Percentiles rank a stretch among this genome's conserved stretches.
Conservation (phyloP, 768 basidiomycete species). For the Paxillus rubicundulus region DNA sequence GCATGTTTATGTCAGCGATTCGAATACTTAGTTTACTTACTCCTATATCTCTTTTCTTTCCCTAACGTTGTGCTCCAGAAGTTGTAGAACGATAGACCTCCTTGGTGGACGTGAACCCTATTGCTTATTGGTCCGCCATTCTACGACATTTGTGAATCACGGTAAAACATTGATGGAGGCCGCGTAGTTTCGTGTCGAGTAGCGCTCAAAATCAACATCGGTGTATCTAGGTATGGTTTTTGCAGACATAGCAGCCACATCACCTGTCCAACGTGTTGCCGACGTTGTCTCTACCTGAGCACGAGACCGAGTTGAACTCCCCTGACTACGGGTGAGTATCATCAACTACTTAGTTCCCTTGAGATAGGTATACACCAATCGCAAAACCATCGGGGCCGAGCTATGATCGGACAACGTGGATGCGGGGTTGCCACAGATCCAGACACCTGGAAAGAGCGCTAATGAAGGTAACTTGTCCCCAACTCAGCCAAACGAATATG, state of each 20-base stretch:
- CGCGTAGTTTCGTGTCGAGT: constrained; percentile 21
- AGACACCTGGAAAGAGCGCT: constrained; percentile 38
- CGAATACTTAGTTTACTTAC: no score
- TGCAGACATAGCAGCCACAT: constrained; percentile 49
- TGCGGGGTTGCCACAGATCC: constrained; percentile 56
- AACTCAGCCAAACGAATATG: constrained; percentile 50
- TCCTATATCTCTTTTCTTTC: no score
- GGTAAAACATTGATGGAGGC: constrained; percentile 46
- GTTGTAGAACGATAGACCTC: constrained; percentile 45
- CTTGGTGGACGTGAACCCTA: constrained; percentile 55
- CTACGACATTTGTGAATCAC: constrained; percentile 16
- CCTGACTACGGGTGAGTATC: constrained; percentile 28
- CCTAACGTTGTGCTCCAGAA: no score
- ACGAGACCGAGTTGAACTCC: constrained; percentile 56
- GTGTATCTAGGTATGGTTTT: constrained; percentile 13
- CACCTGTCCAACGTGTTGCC: constrained; percentile 54
- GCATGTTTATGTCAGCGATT: no score
- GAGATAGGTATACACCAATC: constrained; percentile 34
- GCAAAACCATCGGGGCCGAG: constrained; percentile 49
- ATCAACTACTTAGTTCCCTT: not conserved
- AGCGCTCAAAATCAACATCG: not conserved
- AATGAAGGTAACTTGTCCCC: constrained; percentile 3
- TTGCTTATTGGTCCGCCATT: not conserved
- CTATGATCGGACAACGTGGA: constrained; percentile 43
- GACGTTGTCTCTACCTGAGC: constrained; percentile 47